Evolutionary conservation across 2,329 filamentous ascomycete species (phyloP), one percentile per base, ranked within the genome.

Genomic region (Stylonectria norvegica): DNA sequence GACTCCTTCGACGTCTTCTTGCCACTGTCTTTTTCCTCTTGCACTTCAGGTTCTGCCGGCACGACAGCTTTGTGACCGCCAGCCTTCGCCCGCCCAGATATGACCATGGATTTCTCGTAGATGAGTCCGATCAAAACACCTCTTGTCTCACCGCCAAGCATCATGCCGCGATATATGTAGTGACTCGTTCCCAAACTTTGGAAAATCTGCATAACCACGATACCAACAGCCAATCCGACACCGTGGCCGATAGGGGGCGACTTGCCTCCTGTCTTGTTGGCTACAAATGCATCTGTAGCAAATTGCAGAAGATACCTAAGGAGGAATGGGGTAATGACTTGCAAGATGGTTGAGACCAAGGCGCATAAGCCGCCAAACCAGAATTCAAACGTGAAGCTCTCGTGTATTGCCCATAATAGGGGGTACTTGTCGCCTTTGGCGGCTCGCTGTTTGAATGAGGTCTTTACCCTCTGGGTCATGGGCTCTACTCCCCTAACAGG

Each of bases 91-190:
- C 90, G 78, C 9, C 85, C 88, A 0, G 90, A 96, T 12, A 97
- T 77, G 36, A 82, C 83, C 83, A 96, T 89, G 3, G 89, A 82
- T 64, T 97, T 97, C 61, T 93, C 87, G 57, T 95, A 97, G 42
- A 97, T 89, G 43, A 89, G 68, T 16, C 86, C 80, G 52, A 96
- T 95, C 30, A 97, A 69, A 1, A 88, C 85, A 1, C 83, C 89
- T 60, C 91, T 78, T 6, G 79, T 70, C 67, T 96, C 84, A 0
- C 89, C 93, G 48, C 91, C 93, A 27, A 94, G 80, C 68, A 94
- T 83, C 85, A 95, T 94, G 16, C 91, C 89, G 16, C 83, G 81
- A 58, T 91, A 97, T 58, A 97, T 84, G 67, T 95, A 96, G 58
- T 97, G 91, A 57, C 90, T 94, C 2, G 83, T 88, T 18, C 81